Evolutionary conservation across 176 grass and related monocot genomes (phyloP).

Genomic region (Lolium multiflorum): DNA sequence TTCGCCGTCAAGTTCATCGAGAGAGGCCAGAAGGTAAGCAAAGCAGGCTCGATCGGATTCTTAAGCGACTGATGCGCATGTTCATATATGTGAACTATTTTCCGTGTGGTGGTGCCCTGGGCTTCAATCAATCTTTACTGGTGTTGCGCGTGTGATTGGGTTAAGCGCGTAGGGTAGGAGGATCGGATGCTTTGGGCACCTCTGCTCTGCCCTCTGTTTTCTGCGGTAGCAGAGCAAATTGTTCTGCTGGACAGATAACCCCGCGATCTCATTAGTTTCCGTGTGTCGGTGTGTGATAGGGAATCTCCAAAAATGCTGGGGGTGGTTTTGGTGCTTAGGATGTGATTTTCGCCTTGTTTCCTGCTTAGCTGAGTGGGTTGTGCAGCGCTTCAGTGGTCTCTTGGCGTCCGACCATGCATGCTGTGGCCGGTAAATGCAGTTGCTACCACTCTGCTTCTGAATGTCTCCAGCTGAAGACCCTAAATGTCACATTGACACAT

Average conservation of each 20-base stretch:
- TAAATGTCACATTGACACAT: no score
- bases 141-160: not conserved
- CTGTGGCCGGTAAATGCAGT: no score
- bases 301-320: not conserved
- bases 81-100: not conserved
- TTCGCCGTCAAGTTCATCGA: conserved; percentile 94
- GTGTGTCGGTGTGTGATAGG: not conserved
- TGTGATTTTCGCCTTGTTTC: not conserved
- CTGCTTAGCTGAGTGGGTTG: not conserved
- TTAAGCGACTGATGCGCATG: not conserved
- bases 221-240: not conserved
- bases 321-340: not conserved
- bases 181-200: not conserved
- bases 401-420: no score
- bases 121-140: not conserved
- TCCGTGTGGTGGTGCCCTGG: not conserved
- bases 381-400: no score
- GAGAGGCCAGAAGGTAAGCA: conserved; percentile 75
- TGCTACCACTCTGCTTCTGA: not conserved
- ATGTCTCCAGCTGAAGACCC: not conserved
- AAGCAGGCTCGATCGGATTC: not conserved
- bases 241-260: not conserved
- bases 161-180: not conserved
- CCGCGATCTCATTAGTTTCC: not conserved
- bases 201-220: not conserved